Evolutionary conservation across 192 early-diverging fungal species (phyloP).

Genomic region (Coemansia sp.): DNA sequence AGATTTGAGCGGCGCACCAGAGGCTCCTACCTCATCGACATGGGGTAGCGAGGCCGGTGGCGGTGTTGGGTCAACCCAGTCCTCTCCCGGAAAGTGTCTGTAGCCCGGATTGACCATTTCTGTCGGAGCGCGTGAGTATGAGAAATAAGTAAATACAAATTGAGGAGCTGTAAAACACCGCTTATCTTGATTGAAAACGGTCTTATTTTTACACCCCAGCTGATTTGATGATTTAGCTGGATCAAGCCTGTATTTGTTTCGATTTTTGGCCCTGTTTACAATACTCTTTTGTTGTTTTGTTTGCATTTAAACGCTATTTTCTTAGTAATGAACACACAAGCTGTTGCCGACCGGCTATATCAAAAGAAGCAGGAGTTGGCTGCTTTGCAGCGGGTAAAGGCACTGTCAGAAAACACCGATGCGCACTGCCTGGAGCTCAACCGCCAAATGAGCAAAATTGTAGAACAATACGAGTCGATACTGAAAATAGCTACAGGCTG

Average conservation of each 20-base stretch:
- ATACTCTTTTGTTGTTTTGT: not conserved
- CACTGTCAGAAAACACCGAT: constrained; percentile 45
- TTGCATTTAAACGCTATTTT: not conserved
- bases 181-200: not conserved
- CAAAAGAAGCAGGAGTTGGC: constrained; percentile 54
- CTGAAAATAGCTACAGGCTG: constrained; percentile 41
- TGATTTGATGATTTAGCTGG: not conserved
- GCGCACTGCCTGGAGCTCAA: constrained; percentile 52
- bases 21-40: constrained; percentile 86
- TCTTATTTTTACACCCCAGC: not conserved
- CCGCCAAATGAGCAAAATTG: constrained; percentile 51
- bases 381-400: constrained; percentile 40
- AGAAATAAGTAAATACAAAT: constrained; percentile 3
- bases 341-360: constrained; percentile 34
- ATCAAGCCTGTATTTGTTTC: not conserved
- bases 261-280: constrained; percentile 1
- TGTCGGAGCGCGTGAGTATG: not conserved
- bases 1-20: constrained; percentile 89
- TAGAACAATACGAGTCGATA: constrained; percentile 46
- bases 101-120: constrained; percentile 49
- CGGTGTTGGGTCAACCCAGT: constrained; percentile 84
- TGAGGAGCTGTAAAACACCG: not conserved
- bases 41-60: constrained; percentile 65
- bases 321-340: constrained; percentile 41
- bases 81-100: constrained; percentile 47